These are phyloP conservation scores for Salicornia ramosissima DNA, from an alignment of 148 eudicot genomes.

Conservation along the genomic window DNA sequence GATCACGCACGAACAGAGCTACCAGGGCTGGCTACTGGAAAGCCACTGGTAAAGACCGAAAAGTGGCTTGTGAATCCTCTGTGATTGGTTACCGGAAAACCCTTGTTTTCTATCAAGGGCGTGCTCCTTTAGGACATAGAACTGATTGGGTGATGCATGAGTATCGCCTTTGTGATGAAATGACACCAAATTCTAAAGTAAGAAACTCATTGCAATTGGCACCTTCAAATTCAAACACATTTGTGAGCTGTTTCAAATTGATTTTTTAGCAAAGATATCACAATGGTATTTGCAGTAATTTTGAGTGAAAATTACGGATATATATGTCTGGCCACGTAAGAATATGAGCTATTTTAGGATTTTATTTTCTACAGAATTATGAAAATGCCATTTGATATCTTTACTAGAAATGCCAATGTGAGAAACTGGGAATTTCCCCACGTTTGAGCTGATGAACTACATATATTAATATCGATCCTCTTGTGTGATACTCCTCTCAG, in stretches of 20 bases:
- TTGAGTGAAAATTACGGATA: too few species aligned
- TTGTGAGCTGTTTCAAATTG: too few species aligned
- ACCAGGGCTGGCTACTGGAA: conserved; percentile 92
- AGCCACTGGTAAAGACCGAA: conserved; percentile 90
- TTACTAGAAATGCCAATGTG: too few species aligned
- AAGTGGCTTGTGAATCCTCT: conserved; percentile 54
- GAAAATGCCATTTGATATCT: too few species aligned
- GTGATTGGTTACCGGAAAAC: conserved; percentile 69
- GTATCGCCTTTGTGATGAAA: conserved; percentile 72
- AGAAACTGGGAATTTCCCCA: too few species aligned
- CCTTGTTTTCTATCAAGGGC: conserved; percentile 77
- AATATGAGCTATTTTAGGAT: too few species aligned
- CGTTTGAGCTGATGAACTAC: conserved; percentile 7
- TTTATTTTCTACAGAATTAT: too few species aligned
- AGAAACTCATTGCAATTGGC: conserved; percentile 13
- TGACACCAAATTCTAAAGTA: conserved; percentile 55
- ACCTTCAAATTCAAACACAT: background rate
- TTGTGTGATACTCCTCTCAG: conserved; percentile 30
- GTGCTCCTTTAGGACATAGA: conserved; percentile 79
- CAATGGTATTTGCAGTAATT: too few species aligned
- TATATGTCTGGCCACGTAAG: too few species aligned
- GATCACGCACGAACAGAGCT: conserved; percentile 77
- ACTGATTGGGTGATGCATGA: conserved; percentile 95
- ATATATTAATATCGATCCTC: background rate
- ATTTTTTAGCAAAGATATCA: too few species aligned